A percentile compares a stretch with the other conserved stretches of the same genome.
Conservation (phyloP, 345 rosid genomes). For the Dipteronia dyeriana region DNA sequence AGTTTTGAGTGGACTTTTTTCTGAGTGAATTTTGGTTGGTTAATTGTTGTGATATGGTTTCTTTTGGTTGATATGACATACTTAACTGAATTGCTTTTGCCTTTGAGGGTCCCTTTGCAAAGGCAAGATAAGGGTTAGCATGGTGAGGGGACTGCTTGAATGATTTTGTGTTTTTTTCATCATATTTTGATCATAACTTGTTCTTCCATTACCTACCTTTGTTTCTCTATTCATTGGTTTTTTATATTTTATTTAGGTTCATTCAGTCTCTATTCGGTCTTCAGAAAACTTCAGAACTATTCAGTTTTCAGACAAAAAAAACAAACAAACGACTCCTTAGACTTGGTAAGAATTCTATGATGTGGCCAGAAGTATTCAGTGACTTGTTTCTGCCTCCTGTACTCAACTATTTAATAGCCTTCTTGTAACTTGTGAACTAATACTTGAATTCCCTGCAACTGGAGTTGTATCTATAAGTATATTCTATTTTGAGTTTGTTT, state of each 20-base stretch:
- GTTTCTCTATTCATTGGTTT: too few relatives aligned
- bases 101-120: background rate
- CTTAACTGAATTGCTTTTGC: background rate
- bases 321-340: too few relatives aligned
- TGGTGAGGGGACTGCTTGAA: background rate
- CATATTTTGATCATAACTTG: background rate
- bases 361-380: background rate
- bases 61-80: background rate
- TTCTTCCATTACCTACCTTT: background rate
- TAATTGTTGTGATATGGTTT: background rate
- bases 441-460: background rate
- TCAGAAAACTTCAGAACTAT: too few relatives aligned
- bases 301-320: too few relatives aligned
- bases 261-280: too few relatives aligned
- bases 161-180: background rate
- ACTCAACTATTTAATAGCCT: background rate
- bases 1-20: background rate
- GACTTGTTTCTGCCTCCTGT: background rate
- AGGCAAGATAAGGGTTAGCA: background rate
- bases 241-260: too few relatives aligned
- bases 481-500: background rate
- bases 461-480: background rate
- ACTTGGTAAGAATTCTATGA: background rate
- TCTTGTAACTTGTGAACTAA: background rate
- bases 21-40: background rate